These are phyloP conservation scores for Chrysanthemum lavandulifolium DNA, from an alignment of 129 eudicot genomes.

Conservation along the genomic window DNA sequence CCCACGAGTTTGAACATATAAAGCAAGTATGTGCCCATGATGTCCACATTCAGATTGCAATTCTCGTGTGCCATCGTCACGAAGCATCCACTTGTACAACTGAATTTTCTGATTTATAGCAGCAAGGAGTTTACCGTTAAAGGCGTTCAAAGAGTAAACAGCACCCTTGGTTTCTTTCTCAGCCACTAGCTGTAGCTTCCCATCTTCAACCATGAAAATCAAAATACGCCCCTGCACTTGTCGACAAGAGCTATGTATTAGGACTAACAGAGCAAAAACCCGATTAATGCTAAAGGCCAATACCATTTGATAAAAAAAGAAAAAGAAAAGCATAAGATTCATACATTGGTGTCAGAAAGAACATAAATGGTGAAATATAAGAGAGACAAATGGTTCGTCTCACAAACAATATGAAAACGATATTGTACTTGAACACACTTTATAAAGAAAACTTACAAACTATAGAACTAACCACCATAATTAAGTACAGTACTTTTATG, in stretches of 20 bases:
- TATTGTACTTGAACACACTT: too few relatives aligned
- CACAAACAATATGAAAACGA: too few relatives aligned
- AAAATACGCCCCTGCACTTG: slow-evolving; percentile 72
- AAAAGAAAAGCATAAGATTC: too few relatives aligned
- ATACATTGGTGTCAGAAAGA: too few relatives aligned
- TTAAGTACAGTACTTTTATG: too few relatives aligned
- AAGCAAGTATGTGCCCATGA: slow-evolving; percentile 96
- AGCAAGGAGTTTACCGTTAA: slow-evolving; percentile 89
- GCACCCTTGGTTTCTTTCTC: slow-evolving; percentile 98
- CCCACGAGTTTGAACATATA: slow-evolving; percentile 94
- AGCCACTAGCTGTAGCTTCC: slow-evolving; percentile 79
- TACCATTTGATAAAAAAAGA: background rate
- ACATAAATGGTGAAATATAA: too few relatives aligned
- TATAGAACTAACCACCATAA: too few relatives aligned
- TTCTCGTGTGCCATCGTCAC: slow-evolving; percentile 90
- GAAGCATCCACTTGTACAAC: slow-evolving; percentile 93
- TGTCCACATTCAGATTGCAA: slow-evolving; percentile 97
- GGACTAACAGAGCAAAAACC: background rate
- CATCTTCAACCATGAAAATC: slow-evolving; percentile 82
- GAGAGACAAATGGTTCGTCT: too few relatives aligned
- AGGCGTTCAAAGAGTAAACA: slow-evolving; percentile 85
- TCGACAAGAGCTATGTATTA: background rate
- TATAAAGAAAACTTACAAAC: too few relatives aligned
- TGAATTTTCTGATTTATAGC: slow-evolving; percentile 97
- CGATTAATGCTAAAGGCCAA: background rate